Conservation (phyloP, 805 yeast genomes). For the Kluyveromyces dobzhanskii region DNA sequence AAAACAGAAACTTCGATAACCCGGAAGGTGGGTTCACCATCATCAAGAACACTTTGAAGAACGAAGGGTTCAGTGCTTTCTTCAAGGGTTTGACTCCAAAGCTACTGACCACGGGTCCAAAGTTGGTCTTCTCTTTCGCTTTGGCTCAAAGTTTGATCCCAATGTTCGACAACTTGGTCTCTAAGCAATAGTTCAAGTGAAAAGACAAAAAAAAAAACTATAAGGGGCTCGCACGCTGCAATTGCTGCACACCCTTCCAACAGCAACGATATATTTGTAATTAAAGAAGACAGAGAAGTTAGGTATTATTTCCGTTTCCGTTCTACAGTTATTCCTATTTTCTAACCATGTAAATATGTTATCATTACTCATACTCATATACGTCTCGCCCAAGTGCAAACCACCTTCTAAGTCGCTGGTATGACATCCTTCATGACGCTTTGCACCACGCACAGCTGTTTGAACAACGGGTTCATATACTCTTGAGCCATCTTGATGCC, state of each 20-base stretch:
- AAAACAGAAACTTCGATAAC: constrained; percentile 90
- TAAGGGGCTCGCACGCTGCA: no score
- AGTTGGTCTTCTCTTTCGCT: constrained; percentile 96
- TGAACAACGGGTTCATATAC: constrained; percentile 17
- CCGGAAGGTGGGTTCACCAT: constrained; percentile 92
- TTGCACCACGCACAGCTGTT: constrained; percentile 40
- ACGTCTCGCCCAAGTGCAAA: no score
- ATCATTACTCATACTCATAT: no score
- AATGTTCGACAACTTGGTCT: constrained; percentile 65
- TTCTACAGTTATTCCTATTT: no score
- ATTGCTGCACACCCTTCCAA: no score
- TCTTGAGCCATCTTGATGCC: constrained; percentile 13
- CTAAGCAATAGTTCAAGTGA: not conserved
- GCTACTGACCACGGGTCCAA: constrained; percentile 95
- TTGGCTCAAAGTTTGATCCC: constrained; percentile 96
- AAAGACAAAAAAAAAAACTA: no score
- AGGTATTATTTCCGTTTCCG: no score
- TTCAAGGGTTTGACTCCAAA: constrained; percentile 97
- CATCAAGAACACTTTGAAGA: constrained; percentile 83
- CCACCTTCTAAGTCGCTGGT: constrained; percentile 36
- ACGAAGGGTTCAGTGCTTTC: constrained; percentile 84
- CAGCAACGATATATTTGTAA: no score
- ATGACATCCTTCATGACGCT: constrained; percentile 45
- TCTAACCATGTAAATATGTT: no score
- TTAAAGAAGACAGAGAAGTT: no score